Evolutionary conservation across 1,284 basidiomycete genomes (phyloP).

Genomic region (Mycena sp.): DNA sequence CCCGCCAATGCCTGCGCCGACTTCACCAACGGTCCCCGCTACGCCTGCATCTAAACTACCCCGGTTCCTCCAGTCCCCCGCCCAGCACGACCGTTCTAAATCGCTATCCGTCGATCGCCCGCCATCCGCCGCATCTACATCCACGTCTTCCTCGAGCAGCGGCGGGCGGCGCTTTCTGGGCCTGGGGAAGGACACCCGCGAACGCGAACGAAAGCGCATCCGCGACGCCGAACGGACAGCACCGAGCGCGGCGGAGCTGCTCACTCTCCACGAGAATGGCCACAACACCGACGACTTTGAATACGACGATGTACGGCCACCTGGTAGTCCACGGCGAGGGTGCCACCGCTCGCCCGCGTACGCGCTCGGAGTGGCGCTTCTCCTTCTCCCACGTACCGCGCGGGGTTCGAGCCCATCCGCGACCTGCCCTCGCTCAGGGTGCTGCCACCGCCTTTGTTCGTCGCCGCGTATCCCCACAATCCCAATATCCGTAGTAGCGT

Average conservation of each 20-base stretch:
- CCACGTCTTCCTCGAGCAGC: not conserved
- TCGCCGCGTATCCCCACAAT: too few relatives aligned
- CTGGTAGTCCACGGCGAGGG: not conserved
- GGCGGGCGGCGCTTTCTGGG: conserved; percentile 1
- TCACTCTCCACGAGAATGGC: conserved; percentile 7
- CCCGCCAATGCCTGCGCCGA: conserved; percentile 5
- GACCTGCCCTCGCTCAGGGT: too few relatives aligned
- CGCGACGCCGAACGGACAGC: too few relatives aligned
- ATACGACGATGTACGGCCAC: not conserved
- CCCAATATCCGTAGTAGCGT: too few relatives aligned
- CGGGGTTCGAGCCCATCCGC: too few relatives aligned
- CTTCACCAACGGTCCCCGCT: conserved; percentile 7
- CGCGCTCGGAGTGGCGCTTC: too few relatives aligned
- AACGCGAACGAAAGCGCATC: conserved; percentile 10
- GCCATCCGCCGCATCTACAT: conserved; percentile 5
- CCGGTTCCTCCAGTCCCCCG: conserved; percentile 15
- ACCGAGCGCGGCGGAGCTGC: conserved; percentile 17
- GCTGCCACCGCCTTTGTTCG: too few relatives aligned
- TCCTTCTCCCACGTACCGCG: too few relatives aligned
- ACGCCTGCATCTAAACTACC: conserved; percentile 17
- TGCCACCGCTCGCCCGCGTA: conserved; percentile 50
- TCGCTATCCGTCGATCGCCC: conserved; percentile 11
- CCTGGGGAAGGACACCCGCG: conserved; percentile 4
- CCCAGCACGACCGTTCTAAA: conserved; percentile 19
- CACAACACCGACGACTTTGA: not conserved